A percentile compares a stretch with the other conserved stretches of the same genome.
Conservation (phyloP, 331 rosid genomes). For the Cydonia oblonga region DNA sequence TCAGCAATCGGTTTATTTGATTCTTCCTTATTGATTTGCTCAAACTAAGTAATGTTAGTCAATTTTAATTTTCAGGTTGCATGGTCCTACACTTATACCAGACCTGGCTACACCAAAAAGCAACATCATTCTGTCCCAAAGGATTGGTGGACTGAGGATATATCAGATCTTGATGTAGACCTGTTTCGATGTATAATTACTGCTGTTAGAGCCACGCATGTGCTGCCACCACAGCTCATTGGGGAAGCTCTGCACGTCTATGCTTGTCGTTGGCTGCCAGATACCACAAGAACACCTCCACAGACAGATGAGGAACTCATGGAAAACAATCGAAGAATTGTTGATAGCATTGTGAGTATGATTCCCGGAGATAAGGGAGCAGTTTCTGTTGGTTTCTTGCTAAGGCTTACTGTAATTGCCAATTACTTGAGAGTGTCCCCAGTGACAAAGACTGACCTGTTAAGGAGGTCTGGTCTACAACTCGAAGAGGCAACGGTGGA, state of each 20-base stretch:
- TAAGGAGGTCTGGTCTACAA: constrained; percentile 62
- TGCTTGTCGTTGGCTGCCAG: constrained; percentile 72
- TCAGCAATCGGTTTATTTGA: neutral
- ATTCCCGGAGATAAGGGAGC: constrained; percentile 83
- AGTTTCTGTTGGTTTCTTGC: constrained; percentile 75
- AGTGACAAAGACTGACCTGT: constrained; percentile 53
- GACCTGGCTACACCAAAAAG: constrained; percentile 74
- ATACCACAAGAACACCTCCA: constrained; percentile 36
- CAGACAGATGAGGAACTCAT: constrained; percentile 36
- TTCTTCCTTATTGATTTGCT: neutral
- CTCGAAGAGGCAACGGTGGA: constrained; percentile 84
- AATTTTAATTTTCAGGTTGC: constrained; percentile 44
- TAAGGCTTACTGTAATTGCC: constrained; percentile 58
- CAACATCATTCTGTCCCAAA: constrained; percentile 76
- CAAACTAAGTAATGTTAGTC: neutral
- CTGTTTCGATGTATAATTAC: constrained; percentile 67
- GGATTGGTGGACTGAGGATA: constrained; percentile 99
- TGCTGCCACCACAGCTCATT: constrained; percentile 75
- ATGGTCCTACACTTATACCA: constrained; percentile 96
- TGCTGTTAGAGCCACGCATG: constrained; percentile 59
- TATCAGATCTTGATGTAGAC: constrained; percentile 85
- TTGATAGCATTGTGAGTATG: constrained; percentile 66
- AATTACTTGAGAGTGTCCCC: constrained; percentile 55
- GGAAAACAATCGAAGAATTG: constrained; percentile 42
- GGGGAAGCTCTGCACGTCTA: constrained; percentile 97